A percentile compares a stretch with the other conserved stretches of the same genome.
Conservation (phyloP, 257 asterid genomes). For the Agastache rugosa region DNA sequence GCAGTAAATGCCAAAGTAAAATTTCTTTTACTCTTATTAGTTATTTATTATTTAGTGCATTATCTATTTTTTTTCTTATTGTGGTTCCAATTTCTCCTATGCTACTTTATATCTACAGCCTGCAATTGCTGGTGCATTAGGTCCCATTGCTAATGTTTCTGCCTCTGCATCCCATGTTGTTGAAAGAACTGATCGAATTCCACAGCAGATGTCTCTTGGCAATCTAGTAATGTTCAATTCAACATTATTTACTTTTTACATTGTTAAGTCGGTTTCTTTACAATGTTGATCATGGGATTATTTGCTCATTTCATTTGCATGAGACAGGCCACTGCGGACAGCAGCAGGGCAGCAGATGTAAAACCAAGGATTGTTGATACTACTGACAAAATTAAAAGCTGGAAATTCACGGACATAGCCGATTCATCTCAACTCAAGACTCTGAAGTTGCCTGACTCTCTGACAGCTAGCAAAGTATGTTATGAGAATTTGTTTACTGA, state of each 20-base stretch:
- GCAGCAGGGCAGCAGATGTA: slow-evolving; percentile 76
- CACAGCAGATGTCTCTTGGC: slow-evolving; percentile 77
- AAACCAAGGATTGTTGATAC: slow-evolving; percentile 85
- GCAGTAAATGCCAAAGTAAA: slow-evolving; percentile 71
- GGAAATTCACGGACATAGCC: slow-evolving; percentile 83
- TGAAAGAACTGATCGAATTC: slow-evolving; percentile 71
- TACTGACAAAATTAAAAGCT: slow-evolving; percentile 70
- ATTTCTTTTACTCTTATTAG: slow-evolving; percentile 10
- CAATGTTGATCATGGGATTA: neutral
- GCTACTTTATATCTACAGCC: slow-evolving; percentile 54
- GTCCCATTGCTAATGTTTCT: slow-evolving; percentile 65
- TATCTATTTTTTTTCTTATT: slow-evolving; percentile 14
- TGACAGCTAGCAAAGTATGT: slow-evolving; percentile 73
- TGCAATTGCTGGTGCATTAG: slow-evolving; percentile 63
- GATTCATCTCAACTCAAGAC: slow-evolving; percentile 84
- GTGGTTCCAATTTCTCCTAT: slow-evolving; percentile 24
- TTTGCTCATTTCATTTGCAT: slow-evolving; percentile 35
- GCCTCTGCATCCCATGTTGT: slow-evolving; percentile 57
- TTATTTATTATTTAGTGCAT: neutral
- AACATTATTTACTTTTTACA: slow-evolving; percentile 3
- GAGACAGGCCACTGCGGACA: slow-evolving; percentile 72
- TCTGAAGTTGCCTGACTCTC: slow-evolving; percentile 80
- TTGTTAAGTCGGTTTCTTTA: neutral
- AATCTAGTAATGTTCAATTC: slow-evolving; percentile 54
- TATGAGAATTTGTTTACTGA: neutral